Evolutionary conservation across 169 alveolate genomes (phyloP).

Genomic region (Babesia divergens): DNA sequence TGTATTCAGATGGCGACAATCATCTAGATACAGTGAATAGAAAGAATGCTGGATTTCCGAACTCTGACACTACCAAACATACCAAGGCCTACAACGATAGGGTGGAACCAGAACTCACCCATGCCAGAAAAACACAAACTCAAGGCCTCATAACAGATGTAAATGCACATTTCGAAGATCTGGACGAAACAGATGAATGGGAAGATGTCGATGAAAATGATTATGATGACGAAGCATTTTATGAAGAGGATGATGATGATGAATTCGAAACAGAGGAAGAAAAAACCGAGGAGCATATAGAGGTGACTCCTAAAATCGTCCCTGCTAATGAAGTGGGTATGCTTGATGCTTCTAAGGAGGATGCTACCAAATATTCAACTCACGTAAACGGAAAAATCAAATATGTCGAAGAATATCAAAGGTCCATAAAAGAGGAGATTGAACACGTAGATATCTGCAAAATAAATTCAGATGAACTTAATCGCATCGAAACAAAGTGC

Average conservation of each 20-base stretch:
- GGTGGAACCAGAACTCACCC: not conserved
- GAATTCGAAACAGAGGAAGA: slow-evolving; percentile 11
- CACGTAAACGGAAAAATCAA: slow-evolving; percentile 5
- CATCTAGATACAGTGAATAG: no score
- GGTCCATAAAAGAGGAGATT: slow-evolving; percentile 26
- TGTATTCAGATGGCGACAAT: no score
- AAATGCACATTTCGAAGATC: not conserved
- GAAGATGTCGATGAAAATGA: not conserved
- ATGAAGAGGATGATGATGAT: not conserved
- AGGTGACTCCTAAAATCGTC: not conserved
- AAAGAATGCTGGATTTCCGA: no score
- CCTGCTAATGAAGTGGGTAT: not conserved
- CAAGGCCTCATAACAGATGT: not conserved
- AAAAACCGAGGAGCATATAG: not conserved
- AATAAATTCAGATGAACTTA: slow-evolving; percentile 56
- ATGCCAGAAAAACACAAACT: not conserved
- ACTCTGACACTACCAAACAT: not conserved
- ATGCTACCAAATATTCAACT: not conserved
- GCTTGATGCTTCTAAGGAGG: not conserved
- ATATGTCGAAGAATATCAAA: slow-evolving; percentile 48
- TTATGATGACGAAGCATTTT: not conserved
- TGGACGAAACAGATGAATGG: not conserved
- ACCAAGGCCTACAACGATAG: not conserved
- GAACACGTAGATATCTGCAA: slow-evolving; percentile 20
- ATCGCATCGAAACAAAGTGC: slow-evolving; percentile 63